Base-by-base conservation (phyloP, 1,139 yeast species). In the Pichia terricola region DNA sequence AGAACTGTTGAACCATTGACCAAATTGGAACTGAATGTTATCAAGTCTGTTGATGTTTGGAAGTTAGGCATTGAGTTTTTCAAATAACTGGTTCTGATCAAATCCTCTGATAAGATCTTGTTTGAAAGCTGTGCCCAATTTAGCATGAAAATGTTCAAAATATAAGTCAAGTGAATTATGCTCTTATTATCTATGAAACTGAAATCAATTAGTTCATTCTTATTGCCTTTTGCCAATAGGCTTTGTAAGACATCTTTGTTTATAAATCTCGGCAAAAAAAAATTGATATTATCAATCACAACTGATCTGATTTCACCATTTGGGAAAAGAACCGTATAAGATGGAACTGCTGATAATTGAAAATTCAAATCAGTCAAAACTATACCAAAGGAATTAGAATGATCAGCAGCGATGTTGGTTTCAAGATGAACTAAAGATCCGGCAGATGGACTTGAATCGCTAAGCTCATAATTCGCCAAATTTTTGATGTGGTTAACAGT, bases 381-480 rank as follows among this genome's bases (percentile, higher is more conserved):
- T 8, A 53, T 42, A 3, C 54, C 56, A 30, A 48, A 41, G 22
- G 28, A 37, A 33, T 44, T 38, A 11, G 26, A 16, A 25, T 37
- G 5, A 9, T 39, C 16, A 7, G 37, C 30, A 2, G 28, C 6
- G 7, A 37, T 22, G 4, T 37, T 28, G 3, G 30, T 7, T 33
- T 45, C 26, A 30, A 49, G 45, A 34, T 51, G 49, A 9, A 50
- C 45, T 4, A 53, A 37, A 0, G 54, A 50, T 2, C 56, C 56
- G 4, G 40, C 35, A 28, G 22, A 33, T 4, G 51, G 51, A n/a
- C 40, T 28, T 4, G 8, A 25, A 10, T 41, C 30, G 7, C 25
- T 9, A 3, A 30, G 26, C 7, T 35, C 26, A 33, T 34, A 38
- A 25, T 39, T 25, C 26, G 28, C 9, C 6, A 44, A n/a, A 16